These are phyloP conservation scores for Phialocephala sp. DNA, from an alignment of 2,329 filamentous ascomycete genomes.

Conservation along the genomic window DNA sequence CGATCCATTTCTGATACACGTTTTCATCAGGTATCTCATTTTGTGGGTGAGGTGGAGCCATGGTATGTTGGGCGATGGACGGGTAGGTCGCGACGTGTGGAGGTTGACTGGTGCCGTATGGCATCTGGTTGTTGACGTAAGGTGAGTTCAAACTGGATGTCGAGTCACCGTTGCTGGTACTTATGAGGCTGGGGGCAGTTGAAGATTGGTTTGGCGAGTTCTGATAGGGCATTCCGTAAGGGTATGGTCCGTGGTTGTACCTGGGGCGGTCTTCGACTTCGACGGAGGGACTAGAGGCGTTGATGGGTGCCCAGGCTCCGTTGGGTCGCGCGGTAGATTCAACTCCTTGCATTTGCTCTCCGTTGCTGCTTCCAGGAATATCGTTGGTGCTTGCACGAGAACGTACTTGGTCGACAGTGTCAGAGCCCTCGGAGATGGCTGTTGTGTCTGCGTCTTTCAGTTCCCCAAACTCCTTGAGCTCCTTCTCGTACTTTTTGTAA, in stretches of 20 bases:
- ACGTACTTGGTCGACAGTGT: slow-evolving; percentile 32
- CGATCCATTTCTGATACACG: slow-evolving; percentile 26
- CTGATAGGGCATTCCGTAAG: slow-evolving; percentile 33
- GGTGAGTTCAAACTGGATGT: slow-evolving; percentile 37
- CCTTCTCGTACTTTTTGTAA: slow-evolving; percentile 57
- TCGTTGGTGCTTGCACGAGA: slow-evolving; percentile 41
- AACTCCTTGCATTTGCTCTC: slow-evolving; percentile 41
- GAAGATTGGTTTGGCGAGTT: slow-evolving; percentile 34
- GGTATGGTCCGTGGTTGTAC: slow-evolving; percentile 29
- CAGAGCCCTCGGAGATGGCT: slow-evolving; percentile 34
- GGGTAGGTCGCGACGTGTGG: slow-evolving; percentile 19
- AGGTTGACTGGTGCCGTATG: slow-evolving; percentile 8
- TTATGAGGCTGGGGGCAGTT: slow-evolving; percentile 35
- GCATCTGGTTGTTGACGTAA: slow-evolving; percentile 28
- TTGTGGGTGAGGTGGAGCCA: slow-evolving; percentile 24
- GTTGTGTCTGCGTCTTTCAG: slow-evolving; percentile 33
- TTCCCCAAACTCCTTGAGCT: slow-evolving; percentile 58
- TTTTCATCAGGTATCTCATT: slow-evolving; percentile 6
- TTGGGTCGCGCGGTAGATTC: slow-evolving; percentile 36
- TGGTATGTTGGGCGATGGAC: slow-evolving; percentile 27
- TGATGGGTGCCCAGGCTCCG: slow-evolving; percentile 40
- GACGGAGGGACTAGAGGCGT: slow-evolving; percentile 32
- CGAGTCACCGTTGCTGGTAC: slow-evolving; percentile 38
- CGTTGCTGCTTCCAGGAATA: slow-evolving; percentile 32
- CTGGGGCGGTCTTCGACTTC: slow-evolving; percentile 36